phyloP scores from a whole-genome alignment of 108 stramenopile genomes.

The Mediolabrus comicus region DNA sequence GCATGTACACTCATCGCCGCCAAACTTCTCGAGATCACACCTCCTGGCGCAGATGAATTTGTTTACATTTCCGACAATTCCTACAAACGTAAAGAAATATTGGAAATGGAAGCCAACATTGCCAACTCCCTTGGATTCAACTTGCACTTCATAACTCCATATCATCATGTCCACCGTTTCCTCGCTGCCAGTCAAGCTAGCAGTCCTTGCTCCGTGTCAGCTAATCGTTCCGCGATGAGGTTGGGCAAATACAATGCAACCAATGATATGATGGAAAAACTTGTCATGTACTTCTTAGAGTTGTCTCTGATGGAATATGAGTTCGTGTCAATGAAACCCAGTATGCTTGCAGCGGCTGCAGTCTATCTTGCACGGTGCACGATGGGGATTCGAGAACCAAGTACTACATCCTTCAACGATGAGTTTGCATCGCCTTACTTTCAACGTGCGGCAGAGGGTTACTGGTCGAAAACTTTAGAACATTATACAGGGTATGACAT shows the following conservation, averaged over 20 bases:
- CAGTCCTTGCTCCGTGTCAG: not conserved
- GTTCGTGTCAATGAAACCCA: constrained; percentile 53
- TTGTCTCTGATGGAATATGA: constrained; percentile 65
- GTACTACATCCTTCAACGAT: not conserved
- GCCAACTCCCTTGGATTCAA: constrained; percentile 61
- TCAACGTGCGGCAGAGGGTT: constrained; percentile 2
- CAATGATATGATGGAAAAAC: constrained; percentile 29
- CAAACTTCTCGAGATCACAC: constrained; percentile 67
- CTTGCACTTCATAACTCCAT: constrained; percentile 55
- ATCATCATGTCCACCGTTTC: constrained; percentile 54
- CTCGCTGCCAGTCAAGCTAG: constrained; percentile 57
- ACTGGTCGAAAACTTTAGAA: constrained; percentile 65
- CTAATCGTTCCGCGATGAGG: not conserved
- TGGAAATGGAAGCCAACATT: constrained; percentile 66
- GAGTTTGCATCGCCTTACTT: not conserved
- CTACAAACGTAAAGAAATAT: constrained; percentile 55
- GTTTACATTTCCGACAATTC: constrained; percentile 76
- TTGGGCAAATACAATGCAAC: constrained; percentile 5
- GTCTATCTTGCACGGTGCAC: constrained; percentile 81
- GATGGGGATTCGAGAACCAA: constrained; percentile 48
- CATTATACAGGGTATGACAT: constrained; percentile 64
- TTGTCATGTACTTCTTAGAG: constrained; percentile 78
- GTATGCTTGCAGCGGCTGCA: constrained; percentile 72
- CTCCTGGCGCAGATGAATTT: constrained; percentile 59
- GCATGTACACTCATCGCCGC: constrained; percentile 79